Evolutionary conservation across 805 yeast species (phyloP).

Genomic region (Teunomyces lycoperdinae): DNA sequence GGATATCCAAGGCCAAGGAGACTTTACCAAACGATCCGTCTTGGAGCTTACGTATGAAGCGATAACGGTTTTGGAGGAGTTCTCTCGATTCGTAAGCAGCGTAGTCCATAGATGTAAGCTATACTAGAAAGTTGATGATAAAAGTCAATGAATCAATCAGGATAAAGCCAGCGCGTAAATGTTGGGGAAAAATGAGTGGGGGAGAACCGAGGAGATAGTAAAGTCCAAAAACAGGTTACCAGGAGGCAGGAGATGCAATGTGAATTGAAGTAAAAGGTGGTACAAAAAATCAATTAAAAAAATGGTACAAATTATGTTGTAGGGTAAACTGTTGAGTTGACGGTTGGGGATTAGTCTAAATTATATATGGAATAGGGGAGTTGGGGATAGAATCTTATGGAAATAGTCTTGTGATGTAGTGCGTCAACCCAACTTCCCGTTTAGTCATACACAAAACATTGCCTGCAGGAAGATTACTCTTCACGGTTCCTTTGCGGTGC

Average conservation of each 20-base stretch:
- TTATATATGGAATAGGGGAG: conserved; percentile 2
- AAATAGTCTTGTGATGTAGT: neutral
- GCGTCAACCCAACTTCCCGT: neutral
- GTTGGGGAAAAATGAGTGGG: neutral
- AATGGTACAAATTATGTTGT: neutral
- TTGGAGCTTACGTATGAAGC: conserved; percentile 44
- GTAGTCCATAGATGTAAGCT: conserved; percentile 21
- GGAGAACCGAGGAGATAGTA: neutral
- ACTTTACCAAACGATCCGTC: conserved; percentile 64
- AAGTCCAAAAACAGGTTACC: neutral
- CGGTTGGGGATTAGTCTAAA: conserved; percentile 1
- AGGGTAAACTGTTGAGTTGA: neutral
- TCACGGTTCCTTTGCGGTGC: neutral
- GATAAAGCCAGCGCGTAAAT: conserved; percentile 2
- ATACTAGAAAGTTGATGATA: conserved; percentile 15
- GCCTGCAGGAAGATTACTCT: neutral
- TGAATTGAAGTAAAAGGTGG: neutral
- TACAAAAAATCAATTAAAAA: neutral
- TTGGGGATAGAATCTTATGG: neutral
- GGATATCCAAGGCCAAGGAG: conserved; percentile 46
- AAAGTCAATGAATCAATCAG: neutral
- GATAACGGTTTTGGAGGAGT: conserved; percentile 38
- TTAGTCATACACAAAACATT: neutral
- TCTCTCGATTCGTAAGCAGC: conserved; percentile 2
- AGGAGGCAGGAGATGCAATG: neutral